Percentiles rank a stretch among this genome's conserved stretches.
phyloP scores from a whole-genome alignment of 2,329 filamentous ascomycete genomes.

The Trichothecium roseum region DNA sequence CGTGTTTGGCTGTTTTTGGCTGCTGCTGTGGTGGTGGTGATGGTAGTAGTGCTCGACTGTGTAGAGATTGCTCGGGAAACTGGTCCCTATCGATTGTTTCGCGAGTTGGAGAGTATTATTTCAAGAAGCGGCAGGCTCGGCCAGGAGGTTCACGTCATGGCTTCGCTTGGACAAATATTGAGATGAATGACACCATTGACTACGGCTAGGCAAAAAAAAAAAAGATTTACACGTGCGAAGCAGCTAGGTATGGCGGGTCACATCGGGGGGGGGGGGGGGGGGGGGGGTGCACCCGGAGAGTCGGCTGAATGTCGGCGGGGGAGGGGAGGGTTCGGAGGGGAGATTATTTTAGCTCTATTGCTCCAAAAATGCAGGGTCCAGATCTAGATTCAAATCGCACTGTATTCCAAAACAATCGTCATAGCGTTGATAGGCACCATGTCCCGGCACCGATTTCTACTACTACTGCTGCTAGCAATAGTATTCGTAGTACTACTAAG shows the following conservation, averaged over 20 bases:
- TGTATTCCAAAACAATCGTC: too few relatives aligned
- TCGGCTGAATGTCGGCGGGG: conserved; percentile 15
- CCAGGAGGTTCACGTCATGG: conserved; percentile 17
- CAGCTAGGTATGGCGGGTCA: background rate
- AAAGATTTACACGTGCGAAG: conserved; percentile 8
- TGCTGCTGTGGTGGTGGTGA: background rate
- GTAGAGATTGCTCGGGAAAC: too few relatives aligned
- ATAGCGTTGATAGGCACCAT: background rate
- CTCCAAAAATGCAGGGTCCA: background rate
- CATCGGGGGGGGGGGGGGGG: conserved; percentile 4
- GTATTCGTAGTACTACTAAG: too few relatives aligned
- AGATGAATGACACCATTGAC: conserved; percentile 16
- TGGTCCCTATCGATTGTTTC: too few relatives aligned
- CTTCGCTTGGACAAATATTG: background rate
- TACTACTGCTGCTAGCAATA: too few relatives aligned
- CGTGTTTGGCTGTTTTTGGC: conserved; percentile 3
- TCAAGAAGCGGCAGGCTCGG: too few relatives aligned
- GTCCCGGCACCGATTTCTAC: too few relatives aligned
- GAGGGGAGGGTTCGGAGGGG: background rate
- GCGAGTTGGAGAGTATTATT: too few relatives aligned
- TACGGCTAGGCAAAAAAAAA: conserved; percentile 7
- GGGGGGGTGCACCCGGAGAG: conserved; percentile 1
- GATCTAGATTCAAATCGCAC: too few relatives aligned
- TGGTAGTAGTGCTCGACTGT: background rate
- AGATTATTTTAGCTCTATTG: too few relatives aligned